These are phyloP conservation scores for Oldenlandia corymbosa DNA, from an alignment of 257 asterid genomes.

Conservation along the genomic window DNA sequence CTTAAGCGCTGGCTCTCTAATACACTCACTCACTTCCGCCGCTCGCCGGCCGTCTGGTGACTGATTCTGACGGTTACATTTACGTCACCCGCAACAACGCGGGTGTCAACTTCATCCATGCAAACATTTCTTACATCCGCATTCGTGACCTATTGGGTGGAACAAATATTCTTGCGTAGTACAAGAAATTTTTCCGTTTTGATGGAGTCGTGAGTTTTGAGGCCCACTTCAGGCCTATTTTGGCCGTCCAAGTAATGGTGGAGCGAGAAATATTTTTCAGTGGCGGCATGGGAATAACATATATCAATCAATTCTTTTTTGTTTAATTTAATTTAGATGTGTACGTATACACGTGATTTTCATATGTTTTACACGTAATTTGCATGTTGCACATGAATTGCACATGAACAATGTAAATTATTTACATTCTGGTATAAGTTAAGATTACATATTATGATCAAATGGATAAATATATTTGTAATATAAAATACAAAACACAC, in stretches of 20 bases:
- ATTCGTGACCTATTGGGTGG: conserved; percentile 34
- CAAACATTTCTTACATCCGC: conserved; percentile 24
- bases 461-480: too few species aligned
- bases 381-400: too few species aligned
- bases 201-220: conserved; percentile 45
- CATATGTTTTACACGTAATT: too few species aligned
- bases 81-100: conserved; percentile 53
- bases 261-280: conserved; percentile 57
- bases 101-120: conserved; percentile 50
- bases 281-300: too few species aligned
- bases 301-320: too few species aligned
- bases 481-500: too few species aligned
- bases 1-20: conserved; percentile 34
- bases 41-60: conserved; percentile 58
- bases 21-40: conserved; percentile 53
- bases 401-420: too few species aligned
- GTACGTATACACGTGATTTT: too few species aligned
- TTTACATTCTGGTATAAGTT: too few species aligned
- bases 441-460: too few species aligned
- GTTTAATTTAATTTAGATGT: too few species aligned
- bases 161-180: conserved; percentile 31
- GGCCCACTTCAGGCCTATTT: conserved; percentile 49
- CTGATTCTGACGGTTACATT: conserved; percentile 45
- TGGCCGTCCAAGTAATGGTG: conserved; percentile 63
- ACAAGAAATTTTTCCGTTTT: conserved; percentile 39